Evolutionary conservation across 2,329 filamentous ascomycete species (phyloP), one percentile per base, ranked within the genome.

Genomic region (Clarireedia monteithiana): DNA sequence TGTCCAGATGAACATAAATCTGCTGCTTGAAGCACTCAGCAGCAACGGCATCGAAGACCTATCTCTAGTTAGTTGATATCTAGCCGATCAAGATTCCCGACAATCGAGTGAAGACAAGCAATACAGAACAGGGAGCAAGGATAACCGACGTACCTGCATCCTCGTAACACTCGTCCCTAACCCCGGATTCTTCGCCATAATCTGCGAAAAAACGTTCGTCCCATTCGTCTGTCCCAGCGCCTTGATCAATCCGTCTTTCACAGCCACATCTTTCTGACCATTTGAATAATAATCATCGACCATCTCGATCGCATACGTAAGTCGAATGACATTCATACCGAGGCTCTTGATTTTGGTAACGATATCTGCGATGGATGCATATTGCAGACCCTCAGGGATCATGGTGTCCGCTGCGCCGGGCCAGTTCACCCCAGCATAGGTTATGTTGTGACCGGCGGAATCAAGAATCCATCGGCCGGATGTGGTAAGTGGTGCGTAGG

Each of bases 241-340:
- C 15, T 66, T 69, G 4, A 59, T 69, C 20, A 81, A 77, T n/a
- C 70, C 70, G 10, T 44, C 23, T 5, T 44, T 44, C 17, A 23
- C 40, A 24, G 17, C 7, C 6, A 44, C 40, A 24, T 34, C 30
- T 34, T 34, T 34, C 30, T 40, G 24, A 5, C 45, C 45, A 54
- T 77, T 77, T 54, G 68, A 71, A 45, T 77, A 75, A 58, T 80
- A 80, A 63, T 82, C 73, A 60, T 85, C 82, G 51, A 86, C 72
- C 78, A 85, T 80, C 64, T 86, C 76, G 56, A 80, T 85, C 3
- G 83, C 81, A 54, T 78, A 86, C 0, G 81, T 84, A 44, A 86
- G 69, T 1, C 83, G 80, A 26, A 85, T 77, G 1, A 79, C 77
- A 63, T 86, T 86, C 73, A 86, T 80, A 15, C 81, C 82, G 0